A percentile compares a stretch with the other conserved stretches of the same genome.
Conservation (phyloP, 2,329 filamentous ascomycete genomes). For the Microdochium paspali region DNA sequence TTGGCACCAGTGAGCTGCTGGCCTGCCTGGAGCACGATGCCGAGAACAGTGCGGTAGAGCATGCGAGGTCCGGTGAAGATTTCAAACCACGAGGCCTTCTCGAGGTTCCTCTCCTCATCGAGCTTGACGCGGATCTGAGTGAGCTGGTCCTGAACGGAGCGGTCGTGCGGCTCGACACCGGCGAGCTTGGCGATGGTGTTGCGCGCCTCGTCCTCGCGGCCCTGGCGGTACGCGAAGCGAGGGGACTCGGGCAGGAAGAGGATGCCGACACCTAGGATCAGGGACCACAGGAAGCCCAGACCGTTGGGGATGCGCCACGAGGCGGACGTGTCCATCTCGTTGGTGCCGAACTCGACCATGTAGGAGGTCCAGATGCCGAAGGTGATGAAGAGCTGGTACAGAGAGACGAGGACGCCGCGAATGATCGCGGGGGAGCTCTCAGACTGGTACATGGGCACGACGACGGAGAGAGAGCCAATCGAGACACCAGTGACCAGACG, state of each 20-base stretch:
- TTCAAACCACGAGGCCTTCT: conserved; percentile 41
- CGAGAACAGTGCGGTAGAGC: conserved; percentile 53
- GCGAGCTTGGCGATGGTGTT: conserved; percentile 35
- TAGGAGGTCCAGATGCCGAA: conserved; percentile 54
- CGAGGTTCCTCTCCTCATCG: conserved; percentile 32
- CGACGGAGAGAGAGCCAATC: conserved; percentile 54
- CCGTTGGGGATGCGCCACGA: conserved; percentile 56
- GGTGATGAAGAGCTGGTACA: conserved; percentile 62
- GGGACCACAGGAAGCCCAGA: conserved; percentile 45
- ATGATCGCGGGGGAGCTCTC: conserved; percentile 57
- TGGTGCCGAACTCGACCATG: conserved; percentile 53
- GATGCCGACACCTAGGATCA: conserved; percentile 39
- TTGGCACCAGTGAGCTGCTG: conserved; percentile 63
- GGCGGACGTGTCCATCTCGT: conserved; percentile 30
- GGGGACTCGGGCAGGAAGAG: conserved; percentile 46
- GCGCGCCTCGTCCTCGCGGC: conserved; percentile 37
- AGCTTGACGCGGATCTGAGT: conserved; percentile 42
- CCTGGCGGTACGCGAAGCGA: conserved; percentile 37
- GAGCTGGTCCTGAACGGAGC: conserved; percentile 35
- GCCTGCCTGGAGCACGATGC: conserved; percentile 52
- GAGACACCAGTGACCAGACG: conserved; percentile 57
- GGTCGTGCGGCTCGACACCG: conserved; percentile 27
- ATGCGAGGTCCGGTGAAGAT: conserved; percentile 61
- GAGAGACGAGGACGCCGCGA: conserved; percentile 52
- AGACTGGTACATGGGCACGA: conserved; percentile 60